Evolutionary conservation across 2,329 filamentous ascomycete genomes (phyloP), one percentile per base, ranked within the genome.

Genomic region (Diplocarpon mali): DNA sequence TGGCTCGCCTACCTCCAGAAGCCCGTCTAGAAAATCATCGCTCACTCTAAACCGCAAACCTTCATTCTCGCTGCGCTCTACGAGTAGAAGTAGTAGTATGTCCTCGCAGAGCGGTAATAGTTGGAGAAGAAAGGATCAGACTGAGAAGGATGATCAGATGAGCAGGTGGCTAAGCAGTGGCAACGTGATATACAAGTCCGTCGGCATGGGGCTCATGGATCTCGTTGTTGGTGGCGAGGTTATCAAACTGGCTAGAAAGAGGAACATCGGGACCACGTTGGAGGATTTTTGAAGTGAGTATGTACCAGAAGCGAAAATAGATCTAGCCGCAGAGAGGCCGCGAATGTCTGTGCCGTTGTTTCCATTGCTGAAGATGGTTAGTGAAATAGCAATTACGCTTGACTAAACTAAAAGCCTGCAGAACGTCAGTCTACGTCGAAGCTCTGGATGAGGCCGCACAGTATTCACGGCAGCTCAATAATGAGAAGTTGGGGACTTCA

Each of bases 141-240:
- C 46, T 1, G 53, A 55, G 24, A 66, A 66, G 47, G 69, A 75
- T 40, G 67, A 75, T 42, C 65, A 70, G 10, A 62, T 80, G 43
- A 65, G 67, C 24, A 63, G 67, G 15, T 81, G 78, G 78, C 59
- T 82, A 44, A 66, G 71, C 45, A 67, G 68, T 2, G 79, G 79
- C 0, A 83, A 79, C 47, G 78, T 83, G 15, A 71, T 83, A 7
- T 83, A 82, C 59, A 83, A 83, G 67, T 77, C 75, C 49, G 79
- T 83, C 0, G 79, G 79, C 0, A 60, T 83, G 38, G 79, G 78
- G 0, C 59, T 82, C 40, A 82, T 83, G 78, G 79, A 83, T 54
- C 60, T 83, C 16, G 71, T 75, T 1, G 72, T 81, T 1, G 79
- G 78, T 12, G 68, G 69, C 53, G 71, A 78, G 44, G 50, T 83